A percentile compares a stretch with the other conserved stretches of the same genome.
These are phyloP conservation scores for Pichia sp. DNA, from an alignment of 1,139 yeast genomes.

Conservation along the genomic window DNA sequence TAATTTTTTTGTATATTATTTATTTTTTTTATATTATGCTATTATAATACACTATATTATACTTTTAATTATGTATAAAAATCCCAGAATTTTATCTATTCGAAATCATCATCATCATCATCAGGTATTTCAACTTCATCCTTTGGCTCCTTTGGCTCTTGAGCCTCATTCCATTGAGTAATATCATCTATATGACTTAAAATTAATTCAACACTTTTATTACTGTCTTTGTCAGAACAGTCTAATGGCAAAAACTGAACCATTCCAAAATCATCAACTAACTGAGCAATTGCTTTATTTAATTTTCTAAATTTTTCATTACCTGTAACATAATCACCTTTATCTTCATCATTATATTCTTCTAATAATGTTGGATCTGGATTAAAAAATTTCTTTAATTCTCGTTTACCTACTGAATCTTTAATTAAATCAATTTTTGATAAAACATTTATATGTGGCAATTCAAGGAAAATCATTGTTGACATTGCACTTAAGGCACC, in stretches of 20 bases:
- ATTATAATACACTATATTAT: neutral
- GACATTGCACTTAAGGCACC: slow-evolving; percentile 98
- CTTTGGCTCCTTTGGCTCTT: slow-evolving; percentile 93
- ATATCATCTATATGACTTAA: slow-evolving; percentile 92
- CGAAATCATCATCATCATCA: slow-evolving; percentile 19
- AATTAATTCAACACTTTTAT: slow-evolving; percentile 73
- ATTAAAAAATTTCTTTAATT: slow-evolving; percentile 75
- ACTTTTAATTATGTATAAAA: neutral
- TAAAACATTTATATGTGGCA: slow-evolving; percentile 88
- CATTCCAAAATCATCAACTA: slow-evolving; percentile 98
- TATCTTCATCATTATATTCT: slow-evolving; percentile 31
- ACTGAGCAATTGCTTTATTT: slow-evolving; percentile 76
- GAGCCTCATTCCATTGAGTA: slow-evolving; percentile 95
- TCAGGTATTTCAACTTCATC: slow-evolving; percentile 60
- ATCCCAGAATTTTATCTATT: neutral
- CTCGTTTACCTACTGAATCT: slow-evolving; percentile 65
- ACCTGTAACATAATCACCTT: slow-evolving; percentile 30
- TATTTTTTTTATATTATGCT: neutral
- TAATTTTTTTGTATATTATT: neutral
- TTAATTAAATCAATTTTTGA: slow-evolving; percentile 83
- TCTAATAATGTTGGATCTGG: slow-evolving; percentile 83
- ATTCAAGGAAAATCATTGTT: slow-evolving; percentile 90
- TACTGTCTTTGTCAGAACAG: slow-evolving; percentile 57
- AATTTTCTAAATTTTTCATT: slow-evolving; percentile 75
- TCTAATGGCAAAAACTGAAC: slow-evolving; percentile 92